These are phyloP conservation scores for Nigrospora osmanthi DNA, from an alignment of 2,329 filamentous ascomycete genomes.

Conservation along the genomic window DNA sequence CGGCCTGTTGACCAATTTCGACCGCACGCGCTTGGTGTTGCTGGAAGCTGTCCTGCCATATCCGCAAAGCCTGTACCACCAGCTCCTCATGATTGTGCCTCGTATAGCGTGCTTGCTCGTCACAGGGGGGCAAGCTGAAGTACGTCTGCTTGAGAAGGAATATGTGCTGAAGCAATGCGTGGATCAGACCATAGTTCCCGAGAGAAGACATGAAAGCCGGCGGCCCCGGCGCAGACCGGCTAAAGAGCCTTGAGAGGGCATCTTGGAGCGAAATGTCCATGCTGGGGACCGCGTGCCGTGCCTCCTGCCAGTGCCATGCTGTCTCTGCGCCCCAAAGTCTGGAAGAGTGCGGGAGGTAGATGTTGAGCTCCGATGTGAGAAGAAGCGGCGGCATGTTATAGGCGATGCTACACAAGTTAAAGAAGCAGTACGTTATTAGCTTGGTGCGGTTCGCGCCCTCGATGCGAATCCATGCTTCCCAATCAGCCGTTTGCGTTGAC, in stretches of 20 bases:
- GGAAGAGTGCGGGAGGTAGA: slow-evolving; percentile 45
- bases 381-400: slow-evolving; percentile 52
- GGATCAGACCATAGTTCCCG: slow-evolving; percentile 65
- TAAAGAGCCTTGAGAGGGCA: slow-evolving; percentile 46
- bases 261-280: slow-evolving; percentile 49
- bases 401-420: slow-evolving; percentile 54
- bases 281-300: slow-evolving; percentile 40
- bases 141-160: slow-evolving; percentile 60
- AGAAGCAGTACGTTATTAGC: slow-evolving; percentile 53
- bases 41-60: slow-evolving; percentile 54
- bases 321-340: slow-evolving; percentile 50
- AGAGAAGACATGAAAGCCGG: slow-evolving; percentile 47
- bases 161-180: slow-evolving; percentile 65
- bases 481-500: slow-evolving; percentile 40
- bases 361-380: slow-evolving; percentile 50
- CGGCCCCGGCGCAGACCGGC: slow-evolving; percentile 39
- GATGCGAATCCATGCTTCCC: slow-evolving; percentile 52
- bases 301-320: slow-evolving; percentile 53
- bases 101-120: slow-evolving; percentile 41
- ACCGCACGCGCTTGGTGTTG: slow-evolving; percentile 43
- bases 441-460: slow-evolving; percentile 52
- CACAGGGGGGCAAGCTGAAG: slow-evolving; percentile 38
- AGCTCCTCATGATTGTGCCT: slow-evolving; percentile 49
- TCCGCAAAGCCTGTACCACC: slow-evolving; percentile 43
- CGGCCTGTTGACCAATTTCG: slow-evolving; percentile 36